These are phyloP conservation scores for Hydrangea macrophylla DNA, from an alignment of 148 eudicot species.

Conservation along the genomic window DNA sequence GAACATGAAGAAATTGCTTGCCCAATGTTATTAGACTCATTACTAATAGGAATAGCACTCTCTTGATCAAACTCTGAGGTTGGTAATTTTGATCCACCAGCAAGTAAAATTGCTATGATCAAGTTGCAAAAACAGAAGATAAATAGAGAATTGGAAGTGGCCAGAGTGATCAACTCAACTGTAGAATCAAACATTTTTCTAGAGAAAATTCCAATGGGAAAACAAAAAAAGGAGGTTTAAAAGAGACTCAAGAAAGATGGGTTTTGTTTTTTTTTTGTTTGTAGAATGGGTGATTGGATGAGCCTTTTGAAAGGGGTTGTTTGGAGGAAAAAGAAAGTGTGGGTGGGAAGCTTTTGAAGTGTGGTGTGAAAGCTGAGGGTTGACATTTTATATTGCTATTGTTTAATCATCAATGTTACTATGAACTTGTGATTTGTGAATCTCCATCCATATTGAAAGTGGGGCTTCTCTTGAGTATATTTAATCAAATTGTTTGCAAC, in stretches of 20 bases:
- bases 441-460: background rate
- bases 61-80: background rate
- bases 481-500: background rate
- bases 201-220: background rate
- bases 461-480: background rate
- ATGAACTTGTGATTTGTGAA: background rate
- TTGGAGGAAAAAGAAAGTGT: background rate
- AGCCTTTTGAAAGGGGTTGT: background rate
- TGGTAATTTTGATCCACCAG: slow-evolving; percentile 22
- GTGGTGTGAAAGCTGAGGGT: slow-evolving; percentile 1
- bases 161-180: slow-evolving; percentile 28
- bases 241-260: background rate
- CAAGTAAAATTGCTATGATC: slow-evolving; percentile 37
- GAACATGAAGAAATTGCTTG: background rate
- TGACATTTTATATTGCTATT: background rate
- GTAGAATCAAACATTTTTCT: slow-evolving; percentile 25
- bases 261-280: background rate
- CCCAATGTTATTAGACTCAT: background rate
- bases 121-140: slow-evolving; percentile 50
- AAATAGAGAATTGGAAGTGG: slow-evolving; percentile 31
- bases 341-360: background rate
- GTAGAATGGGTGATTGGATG: background rate
- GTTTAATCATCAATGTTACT: background rate
- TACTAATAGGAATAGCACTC: background rate
- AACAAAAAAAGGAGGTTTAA: background rate